Evolutionary conservation across 352 stramenopile genomes (phyloP).

Genomic region (Blastocystis sp.): DNA sequence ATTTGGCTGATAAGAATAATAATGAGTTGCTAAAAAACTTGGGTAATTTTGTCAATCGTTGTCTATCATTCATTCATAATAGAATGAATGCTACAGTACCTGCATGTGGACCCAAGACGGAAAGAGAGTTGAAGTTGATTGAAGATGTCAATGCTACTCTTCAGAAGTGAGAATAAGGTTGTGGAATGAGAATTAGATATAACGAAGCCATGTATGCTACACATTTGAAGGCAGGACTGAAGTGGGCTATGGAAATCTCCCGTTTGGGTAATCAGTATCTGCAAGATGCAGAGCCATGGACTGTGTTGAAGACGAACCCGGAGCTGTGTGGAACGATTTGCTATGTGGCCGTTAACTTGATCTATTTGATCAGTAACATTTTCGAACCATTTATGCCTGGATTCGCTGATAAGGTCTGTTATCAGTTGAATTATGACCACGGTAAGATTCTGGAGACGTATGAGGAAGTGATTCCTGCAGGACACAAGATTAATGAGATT

Average conservation of each 20-base stretch:
- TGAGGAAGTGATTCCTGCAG: slow-evolving; percentile 53
- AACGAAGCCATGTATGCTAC: slow-evolving; percentile 61
- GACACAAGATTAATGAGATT: slow-evolving; percentile 58
- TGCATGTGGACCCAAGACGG: slow-evolving; percentile 5
- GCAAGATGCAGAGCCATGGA: slow-evolving; percentile 68
- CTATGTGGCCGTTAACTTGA: slow-evolving; percentile 24
- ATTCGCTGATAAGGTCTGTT: slow-evolving; percentile 67
- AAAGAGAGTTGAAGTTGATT: slow-evolving; percentile 56
- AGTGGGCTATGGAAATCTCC: slow-evolving; percentile 67
- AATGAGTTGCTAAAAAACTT: slow-evolving; percentile 70
- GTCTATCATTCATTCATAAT: slow-evolving; percentile 55
- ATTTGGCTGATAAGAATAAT: slow-evolving; percentile 69
- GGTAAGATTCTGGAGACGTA: slow-evolving; percentile 67
- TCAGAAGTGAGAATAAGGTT: slow-evolving; percentile 1
- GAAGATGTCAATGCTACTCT: slow-evolving; percentile 53
- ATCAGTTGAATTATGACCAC: slow-evolving; percentile 67
- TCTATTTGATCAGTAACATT: slow-evolving; percentile 67
- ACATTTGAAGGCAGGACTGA: slow-evolving; percentile 51
- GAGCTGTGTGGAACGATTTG: slow-evolving; percentile 42
- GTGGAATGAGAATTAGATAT: slow-evolving; percentile 17
- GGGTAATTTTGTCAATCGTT: slow-evolving; percentile 70
- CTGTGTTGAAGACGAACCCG: slow-evolving; percentile 54
- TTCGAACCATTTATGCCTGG: slow-evolving; percentile 70
- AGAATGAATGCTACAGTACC: slow-evolving; percentile 55
- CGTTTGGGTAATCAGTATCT: slow-evolving; percentile 66